Percentiles rank a stretch among this genome's conserved stretches.
Evolutionary conservation across 1,284 basidiomycete species (phyloP).

Genomic region (Limonomyces culmigenus): DNA sequence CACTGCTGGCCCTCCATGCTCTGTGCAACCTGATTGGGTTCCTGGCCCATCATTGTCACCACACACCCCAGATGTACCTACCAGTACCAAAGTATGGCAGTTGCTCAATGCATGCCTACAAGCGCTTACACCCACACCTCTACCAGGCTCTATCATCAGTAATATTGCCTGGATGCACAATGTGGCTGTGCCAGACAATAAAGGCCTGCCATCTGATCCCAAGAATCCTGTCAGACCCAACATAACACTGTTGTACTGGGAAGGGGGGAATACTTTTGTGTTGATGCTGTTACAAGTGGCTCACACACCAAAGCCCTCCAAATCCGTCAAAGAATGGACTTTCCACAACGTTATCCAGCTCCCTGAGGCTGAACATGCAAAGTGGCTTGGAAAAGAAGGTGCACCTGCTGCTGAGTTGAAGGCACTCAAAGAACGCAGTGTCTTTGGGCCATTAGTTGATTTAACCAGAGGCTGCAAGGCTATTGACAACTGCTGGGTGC

Average conservation of each 20-base stretch:
- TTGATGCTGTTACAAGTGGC: neutral
- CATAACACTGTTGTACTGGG: conserved; percentile 1
- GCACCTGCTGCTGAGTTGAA: conserved; percentile 7
- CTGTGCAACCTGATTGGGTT: too few species aligned
- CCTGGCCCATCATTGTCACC: too few species aligned
- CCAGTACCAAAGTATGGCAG: neutral
- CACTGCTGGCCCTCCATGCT: too few species aligned
- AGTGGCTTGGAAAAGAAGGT: conserved; percentile 7
- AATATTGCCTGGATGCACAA: neutral
- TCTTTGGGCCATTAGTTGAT: conserved; percentile 9
- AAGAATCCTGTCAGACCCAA: neutral
- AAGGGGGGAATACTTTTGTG: conserved; percentile 5
- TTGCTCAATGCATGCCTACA: neutral
- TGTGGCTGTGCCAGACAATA: neutral
- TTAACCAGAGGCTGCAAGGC: conserved; percentile 9
- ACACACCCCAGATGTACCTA: neutral
- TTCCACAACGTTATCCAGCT: neutral
- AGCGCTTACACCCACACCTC: neutral
- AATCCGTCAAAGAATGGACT: neutral
- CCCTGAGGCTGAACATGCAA: neutral
- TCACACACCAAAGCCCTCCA: neutral
- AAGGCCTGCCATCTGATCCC: neutral
- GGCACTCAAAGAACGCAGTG: conserved; percentile 3
- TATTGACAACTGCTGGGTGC: conserved; percentile 20
- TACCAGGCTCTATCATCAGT: neutral